These are phyloP conservation scores for Gossypium thurberi DNA, from an alignment of 345 rosid genomes.

Conservation along the genomic window DNA sequence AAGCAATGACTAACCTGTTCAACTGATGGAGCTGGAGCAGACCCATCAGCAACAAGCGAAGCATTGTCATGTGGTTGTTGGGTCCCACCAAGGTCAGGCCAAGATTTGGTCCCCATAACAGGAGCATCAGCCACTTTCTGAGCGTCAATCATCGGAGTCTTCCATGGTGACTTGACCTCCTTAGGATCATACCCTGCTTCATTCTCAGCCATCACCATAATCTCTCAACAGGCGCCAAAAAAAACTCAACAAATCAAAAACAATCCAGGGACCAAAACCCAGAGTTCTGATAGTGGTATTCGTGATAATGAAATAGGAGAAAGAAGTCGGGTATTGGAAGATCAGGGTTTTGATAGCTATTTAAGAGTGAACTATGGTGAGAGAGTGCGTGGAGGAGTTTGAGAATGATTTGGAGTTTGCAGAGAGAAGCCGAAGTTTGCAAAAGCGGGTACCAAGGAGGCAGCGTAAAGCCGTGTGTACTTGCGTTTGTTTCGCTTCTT, in stretches of 20 bases:
- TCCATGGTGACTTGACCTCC: conserved; percentile 72
- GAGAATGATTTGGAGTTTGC: no score
- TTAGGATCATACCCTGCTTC: neutral
- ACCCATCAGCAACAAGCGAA: conserved; percentile 18
- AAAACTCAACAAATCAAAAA: neutral
- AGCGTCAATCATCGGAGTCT: conserved; percentile 37
- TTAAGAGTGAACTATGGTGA: no score
- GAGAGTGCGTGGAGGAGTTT: no score
- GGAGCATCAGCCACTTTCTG: conserved; percentile 43
- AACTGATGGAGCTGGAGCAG: conserved; percentile 20
- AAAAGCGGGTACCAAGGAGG: no score
- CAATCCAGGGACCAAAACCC: neutral
- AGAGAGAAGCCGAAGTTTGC: no score
- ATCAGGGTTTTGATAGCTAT: no score
- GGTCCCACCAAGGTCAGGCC: conserved; percentile 83
- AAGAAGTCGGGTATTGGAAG: no score
- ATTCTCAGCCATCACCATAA: neutral
- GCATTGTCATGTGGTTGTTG: conserved; percentile 47
- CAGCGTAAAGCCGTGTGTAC: no score
- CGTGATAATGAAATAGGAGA: no score
- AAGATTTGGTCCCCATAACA: conserved; percentile 66
- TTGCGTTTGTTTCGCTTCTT: no score
- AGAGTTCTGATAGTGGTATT: no score
- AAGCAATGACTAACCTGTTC: conserved; percentile 29
- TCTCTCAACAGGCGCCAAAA: neutral